phyloP scores from a whole-genome alignment of 768 basidiomycete genomes.

The Lactarius hengduanensis region DNA sequence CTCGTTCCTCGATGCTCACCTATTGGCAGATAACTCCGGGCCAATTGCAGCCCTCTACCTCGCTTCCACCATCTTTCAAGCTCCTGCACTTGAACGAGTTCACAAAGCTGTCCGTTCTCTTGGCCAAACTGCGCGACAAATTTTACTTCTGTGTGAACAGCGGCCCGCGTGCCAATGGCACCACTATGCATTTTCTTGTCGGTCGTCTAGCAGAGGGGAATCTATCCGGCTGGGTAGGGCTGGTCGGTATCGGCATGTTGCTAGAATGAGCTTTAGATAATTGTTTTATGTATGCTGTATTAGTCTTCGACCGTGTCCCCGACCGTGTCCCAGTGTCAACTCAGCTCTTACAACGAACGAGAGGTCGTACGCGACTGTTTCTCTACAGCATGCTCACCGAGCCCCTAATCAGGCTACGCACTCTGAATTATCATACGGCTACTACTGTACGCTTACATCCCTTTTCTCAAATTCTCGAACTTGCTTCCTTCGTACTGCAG shows the following conservation, averaged over 20 bases:
- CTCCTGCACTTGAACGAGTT: conserved; percentile 18
- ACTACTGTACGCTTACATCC: conserved; percentile 49
- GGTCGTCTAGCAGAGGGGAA: conserved; percentile 25
- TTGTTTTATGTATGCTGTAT: neutral
- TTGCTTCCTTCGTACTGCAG: conserved; percentile 70
- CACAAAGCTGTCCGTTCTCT: conserved; percentile 23
- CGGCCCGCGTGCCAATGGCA: conserved; percentile 3
- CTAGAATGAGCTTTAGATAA: neutral
- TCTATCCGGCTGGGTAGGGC: conserved; percentile 26
- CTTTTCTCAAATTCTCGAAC: conserved; percentile 76
- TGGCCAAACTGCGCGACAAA: conserved; percentile 25
- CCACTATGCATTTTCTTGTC: conserved; percentile 22
- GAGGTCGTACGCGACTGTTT: neutral
- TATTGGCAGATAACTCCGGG: conserved; percentile 20
- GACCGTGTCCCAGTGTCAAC: neutral
- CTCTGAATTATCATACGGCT: neutral
- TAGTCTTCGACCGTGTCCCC: neutral
- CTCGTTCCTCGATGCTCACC: conserved; percentile 9
- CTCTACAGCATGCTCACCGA: neutral
- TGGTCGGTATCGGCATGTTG: conserved; percentile 25
- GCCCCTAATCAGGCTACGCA: neutral
- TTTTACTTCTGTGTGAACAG: conserved; percentile 17
- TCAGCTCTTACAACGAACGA: neutral
- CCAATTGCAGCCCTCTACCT: conserved; percentile 23
- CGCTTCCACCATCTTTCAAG: conserved; percentile 22